Base-by-base conservation (phyloP, 2,329 filamentous ascomycete genomes). In the Hymenoscyphus albidus region DNA sequence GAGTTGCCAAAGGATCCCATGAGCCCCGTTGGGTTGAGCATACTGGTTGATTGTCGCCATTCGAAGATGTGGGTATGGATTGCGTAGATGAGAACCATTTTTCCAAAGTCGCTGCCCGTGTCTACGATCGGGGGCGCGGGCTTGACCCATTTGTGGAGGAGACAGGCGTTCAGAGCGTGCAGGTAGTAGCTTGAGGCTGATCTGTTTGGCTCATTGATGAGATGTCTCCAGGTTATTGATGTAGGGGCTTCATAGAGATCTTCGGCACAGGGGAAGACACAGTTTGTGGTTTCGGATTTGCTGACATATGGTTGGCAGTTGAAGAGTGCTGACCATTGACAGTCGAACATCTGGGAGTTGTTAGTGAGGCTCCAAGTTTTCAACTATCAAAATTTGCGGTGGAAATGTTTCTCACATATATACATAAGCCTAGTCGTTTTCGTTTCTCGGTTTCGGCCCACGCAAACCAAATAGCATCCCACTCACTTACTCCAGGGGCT, bases 201-300 rank as follows among this genome's bases (percentile, higher is more conserved):
- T 27, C 48, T 63, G 14, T 70, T 68, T 16, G 67, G 62, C 7
- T 68, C 62, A 1, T 70, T 69, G 5, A 73, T 58, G 4, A 71
- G 61, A 56, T 67, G 65, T 32, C 69, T 71, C 72, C 72, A 74
- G 5, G 63, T 61, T 61, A 68, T 66, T 12, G 68, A 60, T 14
- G 65, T 65, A n/a, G 69, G 63, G 0, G 70, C 68, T 54, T 70
- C 67, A 70, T 70, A 74, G 42, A 67, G 69, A 16, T 71, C 67
- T 58, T 70, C 70, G 4, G 69, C 56, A 39, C 72, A 74, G 2
- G 72, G 70, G 32, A 74, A 74, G 5, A 68, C 67, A 18, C 69
- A 73, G 54, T 72, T 74, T n/a, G 71, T 73, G 13, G 71, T 72
- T 62, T 74, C 72, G 12, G 72, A 70, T 64, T 73, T 73, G 58